Base-by-base conservation (phyloP, 2,329 filamentous ascomycete species). In the Cladosporium sp. region DNA sequence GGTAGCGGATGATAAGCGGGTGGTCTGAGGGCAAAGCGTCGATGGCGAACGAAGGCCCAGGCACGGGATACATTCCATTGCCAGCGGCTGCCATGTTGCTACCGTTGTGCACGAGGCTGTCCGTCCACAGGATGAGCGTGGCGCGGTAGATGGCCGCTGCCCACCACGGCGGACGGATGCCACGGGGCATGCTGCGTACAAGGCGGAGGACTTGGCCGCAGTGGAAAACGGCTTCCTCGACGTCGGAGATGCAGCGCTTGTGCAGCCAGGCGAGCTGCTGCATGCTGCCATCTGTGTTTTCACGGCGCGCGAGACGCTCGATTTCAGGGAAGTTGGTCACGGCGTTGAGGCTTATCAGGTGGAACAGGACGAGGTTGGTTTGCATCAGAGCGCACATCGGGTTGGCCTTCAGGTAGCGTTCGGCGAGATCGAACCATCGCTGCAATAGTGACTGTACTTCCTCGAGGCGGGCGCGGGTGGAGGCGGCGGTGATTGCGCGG, bases 141-240 rank as follows among this genome's bases (percentile, higher is more conserved):
- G 77, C 83, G n/a, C 85, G 80, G 63, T 88, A 88, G 36, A 88
- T 71, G 3, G 83, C 84, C 1, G 77, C 79, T n/a, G 82, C 72
- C 84, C 84, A 88, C 85, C 85, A 89, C 32, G 77, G 79, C 5
- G 85, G 85, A 18, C 83, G 77, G 3, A 79, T 73, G 43, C 81
- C 77, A 27, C 71, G 69, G 2, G 80, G 76, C 78, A 88, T 86
- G 12, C 72, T 70, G 6, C 78, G 73, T 34, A 87, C 67, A 9
- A 86, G 72, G 3, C 82, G 76, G 38, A 86, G 69, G 3, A 87
- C 77, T 66, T 88, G 85, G 1, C 84, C 84, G 54, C 80, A 82
- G 63, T 88, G 85, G 65, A 83, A 83, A 43, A 85, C 70, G 17
- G 83, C 78, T 59, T 86, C 81, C 58, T 83, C 79, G 15, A 80